A percentile compares a stretch with the other conserved stretches of the same genome.
Evolutionary conservation across 2,329 filamentous ascomycete species (phyloP).

Genomic region (Penicillium polonicum): DNA sequence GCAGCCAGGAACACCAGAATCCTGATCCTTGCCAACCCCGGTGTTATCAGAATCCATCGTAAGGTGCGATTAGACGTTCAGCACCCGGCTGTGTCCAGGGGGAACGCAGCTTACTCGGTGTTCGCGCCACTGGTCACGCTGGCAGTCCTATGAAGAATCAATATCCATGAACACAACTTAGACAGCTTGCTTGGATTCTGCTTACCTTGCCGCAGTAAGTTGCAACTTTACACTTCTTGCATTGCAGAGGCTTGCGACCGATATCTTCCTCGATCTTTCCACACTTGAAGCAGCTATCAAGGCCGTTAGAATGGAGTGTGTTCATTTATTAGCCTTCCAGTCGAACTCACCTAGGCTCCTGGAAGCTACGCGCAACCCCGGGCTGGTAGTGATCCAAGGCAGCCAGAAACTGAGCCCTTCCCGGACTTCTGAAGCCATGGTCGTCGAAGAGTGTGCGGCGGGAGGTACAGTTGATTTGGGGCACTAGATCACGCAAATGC

Average conservation of each 20-base stretch:
- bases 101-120: neutral
- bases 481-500: neutral
- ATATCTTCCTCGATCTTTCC: slow-evolving; percentile 2
- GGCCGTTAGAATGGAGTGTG: neutral
- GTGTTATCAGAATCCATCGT: neutral
- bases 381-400: slow-evolving; percentile 5
- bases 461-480: neutral
- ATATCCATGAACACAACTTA: neutral
- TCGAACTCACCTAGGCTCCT: neutral
- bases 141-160: neutral
- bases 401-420: slow-evolving; percentile 7
- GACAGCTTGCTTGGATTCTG: neutral
- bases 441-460: neutral
- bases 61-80: neutral
- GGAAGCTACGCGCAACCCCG: slow-evolving; percentile 3
- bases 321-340: too few species aligned
- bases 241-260: neutral
- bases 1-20: too few species aligned
- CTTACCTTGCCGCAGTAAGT: slow-evolving; percentile 1
- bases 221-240: neutral
- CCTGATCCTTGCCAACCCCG: too few species aligned
- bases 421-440: slow-evolving; percentile 1
- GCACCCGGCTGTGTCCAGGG: neutral
- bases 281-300: slow-evolving; percentile 5
- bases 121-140: neutral